These are phyloP conservation scores for Neurospora hispaniola DNA, from an alignment of 495 filamentous ascomycete species.

Conservation along the genomic window DNA sequence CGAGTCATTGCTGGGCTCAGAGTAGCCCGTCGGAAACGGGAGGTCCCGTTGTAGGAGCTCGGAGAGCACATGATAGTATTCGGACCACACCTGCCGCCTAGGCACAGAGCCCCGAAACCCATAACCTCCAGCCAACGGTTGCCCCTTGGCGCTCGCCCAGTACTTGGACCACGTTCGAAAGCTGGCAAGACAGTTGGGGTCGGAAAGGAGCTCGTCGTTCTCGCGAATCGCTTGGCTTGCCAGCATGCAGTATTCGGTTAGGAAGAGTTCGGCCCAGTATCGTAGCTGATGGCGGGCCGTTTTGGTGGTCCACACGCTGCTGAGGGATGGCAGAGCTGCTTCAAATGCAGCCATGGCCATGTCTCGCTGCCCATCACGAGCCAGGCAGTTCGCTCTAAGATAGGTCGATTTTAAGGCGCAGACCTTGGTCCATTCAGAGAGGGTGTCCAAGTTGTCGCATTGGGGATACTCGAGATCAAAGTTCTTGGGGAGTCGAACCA, in stretches of 20 bases:
- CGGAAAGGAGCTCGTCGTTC: conserved; percentile 32
- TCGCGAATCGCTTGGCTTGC: conserved; percentile 45
- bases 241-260: conserved; percentile 61
- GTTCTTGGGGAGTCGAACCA: conserved; percentile 50
- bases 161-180: conserved; percentile 56
- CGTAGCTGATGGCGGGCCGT: conserved; percentile 48
- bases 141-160: conserved; percentile 36
- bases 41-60: conserved; percentile 45
- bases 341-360: conserved; percentile 55
- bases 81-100: conserved; percentile 59
- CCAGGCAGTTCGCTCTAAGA: conserved; percentile 62
- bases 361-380: conserved; percentile 36
- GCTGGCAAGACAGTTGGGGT: conserved; percentile 37
- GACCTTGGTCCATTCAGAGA: conserved; percentile 64
- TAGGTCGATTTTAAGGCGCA: conserved; percentile 71
- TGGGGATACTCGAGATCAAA: conserved; percentile 41
- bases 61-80: conserved; percentile 70
- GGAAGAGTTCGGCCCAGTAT: conserved; percentile 66
- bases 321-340: conserved; percentile 50
- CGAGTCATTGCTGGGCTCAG: conserved; percentile 25
- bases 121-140: conserved; percentile 30
- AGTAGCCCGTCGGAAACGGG: conserved; percentile 36
- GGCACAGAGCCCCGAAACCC: conserved; percentile 37
- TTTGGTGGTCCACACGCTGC: conserved; percentile 30
- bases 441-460: conserved; percentile 35